phyloP scores from a whole-genome alignment of 257 asterid species.

The Solanum acaule region DNA sequence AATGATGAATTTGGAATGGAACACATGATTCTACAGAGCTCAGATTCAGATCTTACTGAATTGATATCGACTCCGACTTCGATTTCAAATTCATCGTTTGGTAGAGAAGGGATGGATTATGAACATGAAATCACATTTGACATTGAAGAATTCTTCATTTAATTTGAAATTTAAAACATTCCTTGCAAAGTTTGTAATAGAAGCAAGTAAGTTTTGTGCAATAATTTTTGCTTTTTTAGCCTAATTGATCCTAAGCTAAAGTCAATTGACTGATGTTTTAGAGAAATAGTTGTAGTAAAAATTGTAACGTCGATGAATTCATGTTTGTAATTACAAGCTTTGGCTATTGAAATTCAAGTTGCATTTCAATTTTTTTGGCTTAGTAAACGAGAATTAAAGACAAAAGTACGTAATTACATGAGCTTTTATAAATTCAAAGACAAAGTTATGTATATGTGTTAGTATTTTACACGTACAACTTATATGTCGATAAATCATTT shows the following conservation, averaged over 20 bases:
- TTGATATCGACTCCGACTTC: constrained; percentile 45
- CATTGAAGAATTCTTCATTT: constrained; percentile 12
- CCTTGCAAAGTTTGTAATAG: background rate
- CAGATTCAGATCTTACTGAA: constrained; percentile 37
- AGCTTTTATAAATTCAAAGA: background rate
- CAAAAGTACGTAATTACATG: background rate
- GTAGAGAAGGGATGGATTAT: constrained; percentile 27
- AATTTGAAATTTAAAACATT: background rate
- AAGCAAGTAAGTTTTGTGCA: background rate
- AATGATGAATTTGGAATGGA: constrained; percentile 18
- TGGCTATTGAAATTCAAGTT: background rate
- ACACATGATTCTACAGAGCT: constrained; percentile 10
- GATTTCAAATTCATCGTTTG: constrained; percentile 15
- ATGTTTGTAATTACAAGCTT: background rate
- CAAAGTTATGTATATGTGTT: background rate
- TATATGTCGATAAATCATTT: background rate
- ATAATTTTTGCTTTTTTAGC: background rate
- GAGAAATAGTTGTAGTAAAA: background rate
- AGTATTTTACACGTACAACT: background rate
- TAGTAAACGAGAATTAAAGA: background rate
- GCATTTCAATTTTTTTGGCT: background rate
- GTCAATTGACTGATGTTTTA: background rate
- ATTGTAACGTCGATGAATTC: background rate
- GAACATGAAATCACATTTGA: constrained; percentile 24
- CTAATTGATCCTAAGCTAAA: background rate